Conservation (phyloP, 2,329 filamentous ascomycete species). For the Beauveria australis region DNA sequence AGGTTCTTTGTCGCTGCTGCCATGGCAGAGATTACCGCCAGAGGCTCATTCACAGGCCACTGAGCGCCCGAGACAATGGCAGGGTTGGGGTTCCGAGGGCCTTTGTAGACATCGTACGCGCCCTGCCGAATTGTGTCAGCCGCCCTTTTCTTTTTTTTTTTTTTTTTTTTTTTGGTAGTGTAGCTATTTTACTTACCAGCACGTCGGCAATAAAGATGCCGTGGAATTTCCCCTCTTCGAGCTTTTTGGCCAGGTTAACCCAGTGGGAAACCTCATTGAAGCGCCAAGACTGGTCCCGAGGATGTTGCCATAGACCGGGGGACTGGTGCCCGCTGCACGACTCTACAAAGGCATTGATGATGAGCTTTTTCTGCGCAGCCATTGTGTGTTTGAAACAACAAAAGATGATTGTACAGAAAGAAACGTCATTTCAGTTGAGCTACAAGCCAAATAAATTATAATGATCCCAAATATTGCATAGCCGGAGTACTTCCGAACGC, state of each 20-base stretch:
- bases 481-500: not conserved
- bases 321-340: conserved; percentile 37
- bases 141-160: too few species aligned
- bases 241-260: conserved; percentile 42
- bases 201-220: conserved; percentile 62
- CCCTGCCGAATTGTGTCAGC: conserved; percentile 24
- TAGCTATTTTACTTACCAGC: conserved; percentile 15
- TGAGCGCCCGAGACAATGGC: conserved; percentile 56
- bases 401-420: too few species aligned
- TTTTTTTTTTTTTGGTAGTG: too few species aligned
- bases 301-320: conserved; percentile 48
- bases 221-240: conserved; percentile 47
- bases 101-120: conserved; percentile 62
- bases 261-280: conserved; percentile 56
- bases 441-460: too few species aligned
- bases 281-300: conserved; percentile 50
- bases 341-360: conserved; percentile 35
- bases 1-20: conserved; percentile 58
- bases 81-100: conserved; percentile 40
- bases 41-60: conserved; percentile 63
- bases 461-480: not conserved
- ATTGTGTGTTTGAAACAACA: not conserved
- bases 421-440: too few species aligned
- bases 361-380: conserved; percentile 23
- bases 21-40: conserved; percentile 55